Conservation (phyloP, 1,139 yeast species). For the Kazachstania sp. region DNA sequence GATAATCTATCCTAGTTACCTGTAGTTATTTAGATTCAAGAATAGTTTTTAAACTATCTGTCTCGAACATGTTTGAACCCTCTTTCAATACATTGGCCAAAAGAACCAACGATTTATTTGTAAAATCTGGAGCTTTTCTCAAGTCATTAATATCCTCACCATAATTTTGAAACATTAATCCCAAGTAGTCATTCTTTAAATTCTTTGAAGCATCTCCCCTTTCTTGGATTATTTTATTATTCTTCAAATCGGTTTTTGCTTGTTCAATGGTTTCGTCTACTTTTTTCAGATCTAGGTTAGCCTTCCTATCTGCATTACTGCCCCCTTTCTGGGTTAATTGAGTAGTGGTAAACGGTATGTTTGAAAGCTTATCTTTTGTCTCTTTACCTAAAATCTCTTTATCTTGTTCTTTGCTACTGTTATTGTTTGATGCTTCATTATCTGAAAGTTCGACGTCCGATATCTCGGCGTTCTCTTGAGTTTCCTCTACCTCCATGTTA, state of each 20-base stretch:
- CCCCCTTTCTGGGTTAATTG: slow-evolving; percentile 23
- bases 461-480: slow-evolving; percentile 4
- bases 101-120: slow-evolving; percentile 47
- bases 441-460: slow-evolving; percentile 38
- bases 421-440: slow-evolving; percentile 25
- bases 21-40: slow-evolving; percentile 11
- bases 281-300: slow-evolving; percentile 16
- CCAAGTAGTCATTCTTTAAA: slow-evolving; percentile 46
- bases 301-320: slow-evolving; percentile 9
- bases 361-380: slow-evolving; percentile 17
- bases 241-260: slow-evolving; percentile 12
- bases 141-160: slow-evolving; percentile 56
- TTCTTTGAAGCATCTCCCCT: slow-evolving; percentile 32
- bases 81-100: slow-evolving; percentile 60
- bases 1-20: too few relatives aligned
- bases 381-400: slow-evolving; percentile 13
- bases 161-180: slow-evolving; percentile 49
- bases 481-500: slow-evolving; percentile 6
- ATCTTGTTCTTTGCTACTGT: slow-evolving; percentile 6
- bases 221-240: slow-evolving; percentile 7
- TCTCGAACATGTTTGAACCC: slow-evolving; percentile 59
- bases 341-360: slow-evolving; percentile 25
- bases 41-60: slow-evolving; percentile 41
- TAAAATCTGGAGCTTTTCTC: slow-evolving; percentile 59
- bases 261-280: slow-evolving; percentile 15